Conservation (phyloP, 441 rosid species). For the Arabidopsis hybrid region DNA sequence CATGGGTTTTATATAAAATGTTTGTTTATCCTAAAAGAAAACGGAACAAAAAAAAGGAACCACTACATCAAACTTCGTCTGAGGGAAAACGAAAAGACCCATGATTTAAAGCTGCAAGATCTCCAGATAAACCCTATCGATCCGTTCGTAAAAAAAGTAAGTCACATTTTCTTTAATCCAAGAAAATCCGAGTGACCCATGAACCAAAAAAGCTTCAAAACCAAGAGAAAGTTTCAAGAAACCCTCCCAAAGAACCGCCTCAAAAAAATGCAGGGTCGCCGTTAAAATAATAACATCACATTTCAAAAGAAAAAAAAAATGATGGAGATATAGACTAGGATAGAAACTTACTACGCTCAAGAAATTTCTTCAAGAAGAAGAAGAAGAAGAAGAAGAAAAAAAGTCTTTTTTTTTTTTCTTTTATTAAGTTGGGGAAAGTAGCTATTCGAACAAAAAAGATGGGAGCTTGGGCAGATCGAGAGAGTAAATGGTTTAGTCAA, state of each 20-base stretch:
- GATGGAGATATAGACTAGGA: constrained; percentile 8
- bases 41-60: neutral
- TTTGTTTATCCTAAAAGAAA: constrained; percentile 1
- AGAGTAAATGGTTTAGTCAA: constrained; percentile 42
- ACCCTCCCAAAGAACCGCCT: constrained; percentile 1
- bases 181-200: constrained; percentile 7
- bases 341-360: constrained; percentile 37
- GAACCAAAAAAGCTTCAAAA: constrained; percentile 3
- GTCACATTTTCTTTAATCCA: constrained; percentile 20
- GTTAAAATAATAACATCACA: neutral
- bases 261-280: constrained; percentile 1
- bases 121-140: constrained; percentile 34
- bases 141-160: constrained; percentile 1
- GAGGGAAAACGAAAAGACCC: constrained; percentile 41
- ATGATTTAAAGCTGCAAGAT: constrained; percentile 44
- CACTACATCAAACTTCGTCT: constrained; percentile 30
- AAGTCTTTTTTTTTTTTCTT: constrained; percentile 27
- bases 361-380: constrained; percentile 11
- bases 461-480: constrained; percentile 46
- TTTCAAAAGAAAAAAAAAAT: neutral
- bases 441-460: constrained; percentile 40
- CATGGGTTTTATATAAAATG: constrained; percentile 3
- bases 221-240: constrained; percentile 8
- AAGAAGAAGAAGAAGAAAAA: constrained; percentile 6
- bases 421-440: constrained; percentile 14